Conservation (phyloP, 768 basidiomycete genomes). For the Roridomyces roridus region DNA sequence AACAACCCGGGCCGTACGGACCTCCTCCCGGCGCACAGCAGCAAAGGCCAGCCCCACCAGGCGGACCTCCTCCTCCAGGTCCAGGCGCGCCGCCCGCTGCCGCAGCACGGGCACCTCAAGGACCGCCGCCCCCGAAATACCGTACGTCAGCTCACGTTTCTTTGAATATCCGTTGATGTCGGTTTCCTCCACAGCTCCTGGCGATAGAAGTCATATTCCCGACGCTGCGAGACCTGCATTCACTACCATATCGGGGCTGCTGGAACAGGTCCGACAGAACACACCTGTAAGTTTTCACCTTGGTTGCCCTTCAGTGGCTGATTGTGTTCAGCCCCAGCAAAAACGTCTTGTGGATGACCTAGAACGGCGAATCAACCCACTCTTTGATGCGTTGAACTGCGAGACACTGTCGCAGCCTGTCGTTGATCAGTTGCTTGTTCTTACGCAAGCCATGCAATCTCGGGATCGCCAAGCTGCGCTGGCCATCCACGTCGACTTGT, state of each 20-base stretch:
- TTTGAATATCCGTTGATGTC: background rate
- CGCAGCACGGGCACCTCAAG: constrained; percentile 28
- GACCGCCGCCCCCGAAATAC: constrained; percentile 49
- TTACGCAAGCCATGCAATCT: constrained; percentile 84
- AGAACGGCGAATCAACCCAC: constrained; percentile 80
- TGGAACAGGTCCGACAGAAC: constrained; percentile 73
- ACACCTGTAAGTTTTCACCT: constrained; percentile 65
- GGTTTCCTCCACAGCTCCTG: constrained; percentile 62
- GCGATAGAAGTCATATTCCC: constrained; percentile 93
- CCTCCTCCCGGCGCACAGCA: constrained; percentile 40
- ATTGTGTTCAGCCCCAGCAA: constrained; percentile 67
- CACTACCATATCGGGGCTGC: constrained; percentile 65
- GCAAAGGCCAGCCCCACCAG: constrained; percentile 29
- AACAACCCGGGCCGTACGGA: constrained; percentile 45
- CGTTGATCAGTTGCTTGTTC: constrained; percentile 71
- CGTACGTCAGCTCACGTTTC: constrained; percentile 39
- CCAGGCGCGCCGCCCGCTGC: constrained; percentile 39
- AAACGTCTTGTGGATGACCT: constrained; percentile 86
- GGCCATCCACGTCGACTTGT: constrained; percentile 83
- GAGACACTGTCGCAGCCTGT: constrained; percentile 76
- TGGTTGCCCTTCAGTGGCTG: background rate
- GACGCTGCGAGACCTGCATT: constrained; percentile 69
- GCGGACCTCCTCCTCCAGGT: constrained; percentile 28
- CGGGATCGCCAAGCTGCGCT: constrained; percentile 80
- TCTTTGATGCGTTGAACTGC: constrained; percentile 94